Percentiles rank a stretch among this genome's conserved stretches.
These are phyloP conservation scores for Ziziphus jujuba DNA, from an alignment of 306 rosid species.

Conservation along the genomic window DNA sequence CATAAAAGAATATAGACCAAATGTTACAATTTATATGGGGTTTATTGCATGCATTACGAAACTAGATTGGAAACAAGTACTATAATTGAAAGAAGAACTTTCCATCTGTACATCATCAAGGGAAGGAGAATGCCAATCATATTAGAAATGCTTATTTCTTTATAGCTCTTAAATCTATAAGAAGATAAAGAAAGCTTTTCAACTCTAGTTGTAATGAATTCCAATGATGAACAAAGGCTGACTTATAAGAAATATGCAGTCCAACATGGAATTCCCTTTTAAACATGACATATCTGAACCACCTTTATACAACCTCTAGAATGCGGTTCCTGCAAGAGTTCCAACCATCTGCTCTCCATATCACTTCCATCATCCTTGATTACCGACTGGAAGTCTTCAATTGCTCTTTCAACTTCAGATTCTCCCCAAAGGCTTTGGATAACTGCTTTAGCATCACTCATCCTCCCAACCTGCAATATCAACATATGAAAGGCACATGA, in stretches of 20 bases:
- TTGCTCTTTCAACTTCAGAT: slow-evolving; percentile 70
- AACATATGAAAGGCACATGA: slow-evolving; percentile 15
- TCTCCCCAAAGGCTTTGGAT: slow-evolving; percentile 77
- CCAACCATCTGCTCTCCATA: slow-evolving; percentile 70
- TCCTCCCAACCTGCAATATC: slow-evolving; percentile 64
- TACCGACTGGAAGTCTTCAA: slow-evolving; percentile 71
- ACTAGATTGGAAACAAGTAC: not conserved
- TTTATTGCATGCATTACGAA: slow-evolving; percentile 4
- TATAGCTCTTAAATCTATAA: not conserved
- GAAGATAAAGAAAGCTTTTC: not conserved
- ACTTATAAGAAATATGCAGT: not conserved
- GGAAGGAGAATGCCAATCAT: slow-evolving; percentile 2
- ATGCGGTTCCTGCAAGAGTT: slow-evolving; percentile 72
- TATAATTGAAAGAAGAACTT: slow-evolving; percentile 10
- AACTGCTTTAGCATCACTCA: slow-evolving; percentile 60
- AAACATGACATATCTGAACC: slow-evolving; percentile 38
- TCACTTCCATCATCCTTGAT: slow-evolving; percentile 76
- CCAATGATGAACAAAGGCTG: not conserved
- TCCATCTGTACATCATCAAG: not conserved
- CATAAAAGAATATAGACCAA: slow-evolving; percentile 29
- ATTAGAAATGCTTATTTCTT: slow-evolving; percentile 12
- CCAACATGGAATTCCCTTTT: slow-evolving; percentile 16
- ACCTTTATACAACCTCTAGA: slow-evolving; percentile 89
- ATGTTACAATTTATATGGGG: slow-evolving; percentile 17
- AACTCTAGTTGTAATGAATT: not conserved